Base-by-base conservation (phyloP, 768 basidiomycete genomes). In the Psilocybe subaeruginosa region DNA sequence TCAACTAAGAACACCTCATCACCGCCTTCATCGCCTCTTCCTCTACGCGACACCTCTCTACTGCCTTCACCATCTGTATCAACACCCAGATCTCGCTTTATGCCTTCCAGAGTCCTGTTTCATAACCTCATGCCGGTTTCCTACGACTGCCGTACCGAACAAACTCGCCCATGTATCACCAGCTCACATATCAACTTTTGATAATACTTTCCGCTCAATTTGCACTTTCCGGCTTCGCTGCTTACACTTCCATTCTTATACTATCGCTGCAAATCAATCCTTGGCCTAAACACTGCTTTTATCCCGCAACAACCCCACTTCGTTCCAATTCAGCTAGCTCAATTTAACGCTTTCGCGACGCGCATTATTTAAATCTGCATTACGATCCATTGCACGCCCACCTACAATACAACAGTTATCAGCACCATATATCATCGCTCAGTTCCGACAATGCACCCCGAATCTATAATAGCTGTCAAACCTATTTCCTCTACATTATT, bases 91-190 rank as follows among this genome's bases (percentile, higher is more conserved):
- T 69, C 78, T 31, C 75, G 76, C 33, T 80, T 83, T 68, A 74
- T 80, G 64, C 82, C 82, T 16, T 79, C 80, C 58, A 78, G 73
- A 62, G 77, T 84, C 66, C 76, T 78, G 16, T 87, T 87, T 64
- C 80, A 77, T 69, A 78, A 86, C 65, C 84, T 89, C 68, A 86
- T 89, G 85, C 87, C 87, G 41, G 80, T 87, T 58, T 75, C 80
- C 65, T 76, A 76, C 65, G 78, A 78, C 70, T 71, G 55, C 57
- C 64, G 62, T 52, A 59, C 67, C 30, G 59, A 66, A 45, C 56
- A 45, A 33, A 46, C 69, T 39, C 69, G 66, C 55, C 67, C 68
- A 39, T 76, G 76, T 74, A 74, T 73, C 67, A 74, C 67, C 65
- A 74, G 35, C 63, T 65, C 67, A 17, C 65, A 58, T 58, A 64